Evolutionary conservation across 2,329 filamentous ascomycete species (phyloP).

Genomic region (Bimuria novae-zelandiae): DNA sequence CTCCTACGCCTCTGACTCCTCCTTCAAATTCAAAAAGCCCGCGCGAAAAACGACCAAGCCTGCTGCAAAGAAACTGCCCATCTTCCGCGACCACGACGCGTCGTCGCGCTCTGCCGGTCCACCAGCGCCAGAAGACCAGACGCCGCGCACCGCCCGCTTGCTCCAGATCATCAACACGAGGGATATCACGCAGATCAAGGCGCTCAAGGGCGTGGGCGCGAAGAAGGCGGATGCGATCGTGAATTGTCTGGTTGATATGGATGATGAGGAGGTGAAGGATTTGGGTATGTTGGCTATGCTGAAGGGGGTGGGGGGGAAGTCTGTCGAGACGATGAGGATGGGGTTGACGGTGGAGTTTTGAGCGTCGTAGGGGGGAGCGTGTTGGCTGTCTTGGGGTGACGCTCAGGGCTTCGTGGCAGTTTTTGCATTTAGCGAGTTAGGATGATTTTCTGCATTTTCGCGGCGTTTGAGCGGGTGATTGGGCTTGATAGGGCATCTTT

Average conservation of each 20-base stretch:
- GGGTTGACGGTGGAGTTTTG: conserved; percentile 42
- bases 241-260: conserved; percentile 53
- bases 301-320: conserved; percentile 55
- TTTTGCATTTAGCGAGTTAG: neutral
- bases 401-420: neutral
- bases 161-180: conserved; percentile 75
- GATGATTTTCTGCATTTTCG: neutral
- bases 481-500: neutral
- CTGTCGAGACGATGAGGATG: conserved; percentile 56
- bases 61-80: conserved; percentile 38
- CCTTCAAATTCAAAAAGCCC: conserved; percentile 45
- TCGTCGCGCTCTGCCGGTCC: conserved; percentile 10
- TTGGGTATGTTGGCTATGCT: conserved; percentile 51
- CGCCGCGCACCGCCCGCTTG: conserved; percentile 65
- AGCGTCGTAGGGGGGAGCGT: neutral
- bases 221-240: conserved; percentile 68
- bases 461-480: neutral
- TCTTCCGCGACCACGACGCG: conserved; percentile 41
- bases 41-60: conserved; percentile 40
- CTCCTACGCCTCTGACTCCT: conserved; percentile 44
- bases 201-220: conserved; percentile 70
- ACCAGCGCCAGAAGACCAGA: conserved; percentile 42
- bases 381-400: neutral
- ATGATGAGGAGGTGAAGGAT: conserved; percentile 48
- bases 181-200: conserved; percentile 67